These are phyloP conservation scores for Epichloe brachyelytri DNA, from an alignment of 2,329 filamentous ascomycete species.

Conservation along the genomic window DNA sequence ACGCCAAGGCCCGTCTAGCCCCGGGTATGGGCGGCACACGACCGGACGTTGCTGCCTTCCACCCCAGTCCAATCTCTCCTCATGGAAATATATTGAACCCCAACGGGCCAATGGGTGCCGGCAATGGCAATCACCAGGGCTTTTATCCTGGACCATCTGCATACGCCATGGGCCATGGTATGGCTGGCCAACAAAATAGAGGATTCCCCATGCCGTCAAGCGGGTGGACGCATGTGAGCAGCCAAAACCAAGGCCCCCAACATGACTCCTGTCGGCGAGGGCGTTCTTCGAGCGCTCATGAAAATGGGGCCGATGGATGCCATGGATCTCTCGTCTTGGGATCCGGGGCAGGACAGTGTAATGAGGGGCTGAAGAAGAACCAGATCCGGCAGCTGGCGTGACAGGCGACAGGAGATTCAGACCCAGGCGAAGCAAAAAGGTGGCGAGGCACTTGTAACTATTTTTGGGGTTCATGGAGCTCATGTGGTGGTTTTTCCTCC, in stretches of 20 bases:
- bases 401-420: neutral
- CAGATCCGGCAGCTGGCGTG: neutral
- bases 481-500: too few species aligned
- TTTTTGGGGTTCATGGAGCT: too few species aligned
- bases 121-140: conserved; percentile 18
- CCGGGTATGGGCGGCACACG: conserved; percentile 25
- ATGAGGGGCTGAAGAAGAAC: conserved; percentile 5
- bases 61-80: conserved; percentile 36
- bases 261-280: conserved; percentile 44
- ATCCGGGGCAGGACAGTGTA: conserved; percentile 19
- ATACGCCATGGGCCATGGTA: conserved; percentile 20
- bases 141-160: conserved; percentile 28
- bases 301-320: conserved; percentile 47
- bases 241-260: conserved; percentile 21
- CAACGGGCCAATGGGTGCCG: conserved; percentile 22
- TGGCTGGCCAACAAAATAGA: conserved; percentile 13
- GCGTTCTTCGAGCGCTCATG: conserved; percentile 44
- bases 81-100: conserved; percentile 27
- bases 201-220: conserved; percentile 29
- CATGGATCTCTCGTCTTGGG: conserved; percentile 42
- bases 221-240: conserved; percentile 31
- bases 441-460: neutral
- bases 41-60: conserved; percentile 33
- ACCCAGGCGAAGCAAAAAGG: neutral
- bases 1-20: conserved; percentile 15